Evolutionary conservation across 2,329 filamentous ascomycete genomes (phyloP), one percentile per base, ranked within the genome.

Genomic region (Ophiosphaerella narmari): DNA sequence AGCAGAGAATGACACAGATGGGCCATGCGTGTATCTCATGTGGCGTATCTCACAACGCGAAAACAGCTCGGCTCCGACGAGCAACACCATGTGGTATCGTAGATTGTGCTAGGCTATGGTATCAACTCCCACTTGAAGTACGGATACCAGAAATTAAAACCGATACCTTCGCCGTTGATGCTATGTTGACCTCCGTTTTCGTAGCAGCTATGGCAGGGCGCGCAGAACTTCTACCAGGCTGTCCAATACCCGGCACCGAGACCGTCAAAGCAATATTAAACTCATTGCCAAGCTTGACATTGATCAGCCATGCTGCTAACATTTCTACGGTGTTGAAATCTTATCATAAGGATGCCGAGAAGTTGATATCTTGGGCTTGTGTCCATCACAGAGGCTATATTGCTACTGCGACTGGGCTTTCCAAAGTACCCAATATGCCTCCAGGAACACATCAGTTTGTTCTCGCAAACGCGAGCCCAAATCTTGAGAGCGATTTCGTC

Each of bases 401-500:
- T 12, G 52, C 63, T 2, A 62, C 63, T 6, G 65, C 69, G 14
- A 57, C 52, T 2, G 65, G 65, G 1, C 40, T 57, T 1, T 54
- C 62, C 38, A 60, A 57, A 21, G 65, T 73, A 12, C 68, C 67
- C 2, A 60, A 59, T 4, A 42, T 73, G 16, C 60, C 67, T 0
- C 36, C 40, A 5, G 65, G 67, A 9, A 62, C 63, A 1, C 67
- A 67, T 44, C 70, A 73, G 47, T 73, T 72, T 39, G 43, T 73
- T 7, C 59, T 73, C 2, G 62, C 66, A 3, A 70, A 64, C 44
- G 63, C 62, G 1, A 57, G 46, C 40, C 67, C 69, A 2, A 50
- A 38, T 24, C 52, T 67, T 3, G 70, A 73, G 54, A 46, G 14
- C 11, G 32, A 34, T 0, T 72, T 66, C 37, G 39, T 57, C 1